Percentiles rank a stretch among this genome's conserved stretches.
phyloP scores from a whole-genome alignment of 73 alveolate species.

The Stentor roeselii region DNA sequence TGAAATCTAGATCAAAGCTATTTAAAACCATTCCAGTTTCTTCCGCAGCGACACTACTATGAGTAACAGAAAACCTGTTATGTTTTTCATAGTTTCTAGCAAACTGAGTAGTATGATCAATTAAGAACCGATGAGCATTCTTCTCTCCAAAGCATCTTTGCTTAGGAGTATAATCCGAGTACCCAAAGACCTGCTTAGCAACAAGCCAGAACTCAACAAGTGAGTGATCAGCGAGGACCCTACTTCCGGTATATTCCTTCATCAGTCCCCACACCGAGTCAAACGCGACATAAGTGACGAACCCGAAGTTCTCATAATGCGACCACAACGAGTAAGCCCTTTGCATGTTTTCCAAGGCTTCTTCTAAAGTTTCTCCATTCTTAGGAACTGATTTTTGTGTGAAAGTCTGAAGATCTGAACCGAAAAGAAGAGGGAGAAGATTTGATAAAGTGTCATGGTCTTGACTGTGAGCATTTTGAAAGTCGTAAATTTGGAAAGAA shows the following conservation, averaged over 20 bases:
- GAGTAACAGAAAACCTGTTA: background rate
- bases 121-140: background rate
- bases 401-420: no score
- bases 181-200: background rate
- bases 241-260: background rate
- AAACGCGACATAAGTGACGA: background rate
- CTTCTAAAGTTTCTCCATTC: no score
- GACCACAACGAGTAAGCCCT: no score
- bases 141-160: slow-evolving; percentile 3
- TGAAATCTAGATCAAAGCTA: background rate
- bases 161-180: background rate
- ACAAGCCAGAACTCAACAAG: background rate
- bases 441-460: background rate
- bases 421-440: background rate
- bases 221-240: background rate
- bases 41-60: background rate
- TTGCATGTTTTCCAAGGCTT: no score
- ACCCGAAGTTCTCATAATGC: slow-evolving; percentile 10
- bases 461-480: background rate
- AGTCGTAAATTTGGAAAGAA: background rate
- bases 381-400: background rate
- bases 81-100: background rate
- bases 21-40: background rate
- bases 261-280: no score
- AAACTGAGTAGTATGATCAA: background rate